These are phyloP conservation scores for Gossypium australe DNA, from an alignment of 345 rosid genomes.

Conservation along the genomic window DNA sequence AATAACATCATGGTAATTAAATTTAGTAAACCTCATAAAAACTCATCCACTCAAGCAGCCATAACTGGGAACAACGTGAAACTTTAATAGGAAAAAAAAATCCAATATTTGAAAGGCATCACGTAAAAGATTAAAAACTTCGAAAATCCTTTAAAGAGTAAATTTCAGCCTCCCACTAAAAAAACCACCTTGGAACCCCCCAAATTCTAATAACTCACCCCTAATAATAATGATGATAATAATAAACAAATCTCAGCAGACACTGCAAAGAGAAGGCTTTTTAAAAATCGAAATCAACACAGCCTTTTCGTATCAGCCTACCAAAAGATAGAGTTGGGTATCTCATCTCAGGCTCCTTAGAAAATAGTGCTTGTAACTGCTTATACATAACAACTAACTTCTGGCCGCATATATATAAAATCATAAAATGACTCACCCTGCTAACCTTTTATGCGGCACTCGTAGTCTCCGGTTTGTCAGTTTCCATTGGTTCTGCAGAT, in stretches of 20 bases:
- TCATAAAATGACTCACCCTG: background rate
- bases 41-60: too few species aligned
- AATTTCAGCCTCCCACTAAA: background rate
- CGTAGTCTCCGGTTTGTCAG: slow-evolving; percentile 43
- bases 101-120: too few species aligned
- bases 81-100: too few species aligned
- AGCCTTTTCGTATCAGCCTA: background rate
- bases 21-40: too few species aligned
- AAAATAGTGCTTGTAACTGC: background rate
- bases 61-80: too few species aligned
- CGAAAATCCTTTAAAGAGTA: background rate
- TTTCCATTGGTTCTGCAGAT: slow-evolving; percentile 74
- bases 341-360: slow-evolving; percentile 3
- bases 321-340: slow-evolving; percentile 2
- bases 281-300: slow-evolving; percentile 10
- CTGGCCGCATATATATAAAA: background rate
- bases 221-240: background rate
- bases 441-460: slow-evolving; percentile 23
- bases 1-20: too few species aligned
- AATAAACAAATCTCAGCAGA: slow-evolving; percentile 13
- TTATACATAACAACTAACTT: slow-evolving; percentile 18
- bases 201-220: slow-evolving; percentile 8
- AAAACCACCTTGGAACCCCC: background rate
- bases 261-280: slow-evolving; percentile 11
- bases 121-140: too few species aligned